phyloP scores from a whole-genome alignment of 2,329 filamentous ascomycete species.

The Aureobasidium sp. region DNA sequence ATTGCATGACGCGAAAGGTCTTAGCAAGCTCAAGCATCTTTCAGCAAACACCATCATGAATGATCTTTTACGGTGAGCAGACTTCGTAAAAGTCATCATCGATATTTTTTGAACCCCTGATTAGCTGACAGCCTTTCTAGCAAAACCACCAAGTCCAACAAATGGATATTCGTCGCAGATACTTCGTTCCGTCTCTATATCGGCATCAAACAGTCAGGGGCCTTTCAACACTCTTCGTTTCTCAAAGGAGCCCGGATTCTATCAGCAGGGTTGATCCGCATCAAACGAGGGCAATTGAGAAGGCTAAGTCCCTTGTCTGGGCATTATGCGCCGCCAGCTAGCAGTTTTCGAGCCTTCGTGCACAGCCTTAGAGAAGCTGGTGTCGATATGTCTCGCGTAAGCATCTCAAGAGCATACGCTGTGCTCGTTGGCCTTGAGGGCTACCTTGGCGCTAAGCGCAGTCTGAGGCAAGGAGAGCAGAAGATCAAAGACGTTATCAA shows the following conservation, averaged over 20 bases:
- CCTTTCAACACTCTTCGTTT: constrained; percentile 88
- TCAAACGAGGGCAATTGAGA: constrained; percentile 70
- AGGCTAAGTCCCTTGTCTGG: constrained; percentile 61
- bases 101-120: not conserved
- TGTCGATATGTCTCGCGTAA: constrained; percentile 71
- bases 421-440: constrained; percentile 75
- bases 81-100: not conserved
- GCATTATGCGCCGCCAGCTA: constrained; percentile 76
- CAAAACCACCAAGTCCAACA: constrained; percentile 73
- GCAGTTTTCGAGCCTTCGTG: constrained; percentile 77
- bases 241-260: constrained; percentile 73
- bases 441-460: constrained; percentile 61
- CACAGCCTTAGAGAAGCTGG: constrained; percentile 61
- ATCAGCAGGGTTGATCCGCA: constrained; percentile 75
- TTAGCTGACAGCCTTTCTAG: not conserved
- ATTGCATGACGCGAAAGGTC: constrained; percentile 52
- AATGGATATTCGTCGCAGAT: constrained; percentile 90
- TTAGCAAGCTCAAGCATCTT: constrained; percentile 56
- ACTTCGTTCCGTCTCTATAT: constrained; percentile 79
- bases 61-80: constrained; percentile 54
- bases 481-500: constrained; percentile 51
- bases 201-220: constrained; percentile 79
- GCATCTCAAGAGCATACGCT: constrained; percentile 72
- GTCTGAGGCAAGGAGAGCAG: constrained; percentile 51
- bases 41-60: constrained; percentile 68